These are phyloP conservation scores for Scedosporium dehoogii DNA, from an alignment of 2,329 filamentous ascomycete species.

Conservation along the genomic window DNA sequence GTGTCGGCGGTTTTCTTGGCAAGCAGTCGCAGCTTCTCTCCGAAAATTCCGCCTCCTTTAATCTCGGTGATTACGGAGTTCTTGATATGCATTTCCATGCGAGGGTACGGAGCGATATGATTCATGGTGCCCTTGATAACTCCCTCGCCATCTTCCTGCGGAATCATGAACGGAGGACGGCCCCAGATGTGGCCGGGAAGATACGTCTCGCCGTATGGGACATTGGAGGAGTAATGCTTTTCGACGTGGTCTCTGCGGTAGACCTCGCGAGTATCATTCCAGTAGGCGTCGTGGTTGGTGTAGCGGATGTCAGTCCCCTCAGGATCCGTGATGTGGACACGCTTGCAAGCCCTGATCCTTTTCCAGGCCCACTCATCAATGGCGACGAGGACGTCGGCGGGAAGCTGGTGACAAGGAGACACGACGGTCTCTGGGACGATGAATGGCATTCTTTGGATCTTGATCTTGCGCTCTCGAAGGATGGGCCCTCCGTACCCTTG, in stretches of 20 bases:
- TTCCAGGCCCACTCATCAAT: constrained; percentile 4
- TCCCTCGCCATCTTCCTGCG: constrained; percentile 3
- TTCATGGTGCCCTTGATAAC: constrained; percentile 5
- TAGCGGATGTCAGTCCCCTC: constrained; percentile 3
- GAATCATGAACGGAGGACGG: constrained; percentile 2
- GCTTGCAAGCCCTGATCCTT: neutral
- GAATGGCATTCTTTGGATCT: constrained; percentile 4
- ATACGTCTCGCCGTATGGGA: constrained; percentile 4
- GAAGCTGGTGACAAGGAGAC: neutral
- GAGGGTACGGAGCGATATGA: constrained; percentile 3
- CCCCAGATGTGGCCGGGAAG: constrained; percentile 5
- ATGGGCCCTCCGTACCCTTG: constrained; percentile 2
- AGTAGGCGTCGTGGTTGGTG: constrained; percentile 4
- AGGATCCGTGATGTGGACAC: constrained; percentile 3
- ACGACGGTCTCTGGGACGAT: constrained; percentile 4
- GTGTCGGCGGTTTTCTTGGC: neutral
- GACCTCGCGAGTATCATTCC: neutral
- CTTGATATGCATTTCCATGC: constrained; percentile 1
- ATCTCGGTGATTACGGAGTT: constrained; percentile 5
- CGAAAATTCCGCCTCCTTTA: constrained; percentile 2
- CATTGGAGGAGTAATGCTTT: constrained; percentile 2
- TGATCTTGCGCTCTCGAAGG: constrained; percentile 5
- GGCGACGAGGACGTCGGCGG: constrained; percentile 1
- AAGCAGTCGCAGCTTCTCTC: constrained; percentile 2
- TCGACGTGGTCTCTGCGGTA: constrained; percentile 5